Conservation (phyloP, 1,284 basidiomycete genomes). For the Stygiomarasmius scandens region DNA sequence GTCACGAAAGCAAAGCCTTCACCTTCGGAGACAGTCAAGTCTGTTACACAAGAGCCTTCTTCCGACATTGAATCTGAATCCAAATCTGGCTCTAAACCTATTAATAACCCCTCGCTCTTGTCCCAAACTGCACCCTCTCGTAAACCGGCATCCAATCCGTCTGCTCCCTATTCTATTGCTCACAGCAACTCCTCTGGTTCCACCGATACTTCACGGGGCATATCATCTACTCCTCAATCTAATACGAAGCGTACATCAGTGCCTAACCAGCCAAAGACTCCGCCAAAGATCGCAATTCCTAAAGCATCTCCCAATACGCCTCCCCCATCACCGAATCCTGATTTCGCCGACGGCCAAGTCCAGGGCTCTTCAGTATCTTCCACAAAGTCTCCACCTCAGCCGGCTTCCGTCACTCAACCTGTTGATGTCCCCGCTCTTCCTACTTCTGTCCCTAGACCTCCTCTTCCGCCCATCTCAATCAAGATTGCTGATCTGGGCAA, state of each 20-base stretch:
- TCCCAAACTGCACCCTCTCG: conserved; percentile 63
- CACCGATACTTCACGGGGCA: background rate
- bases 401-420: conserved; percentile 28
- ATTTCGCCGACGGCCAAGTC: conserved; percentile 11
- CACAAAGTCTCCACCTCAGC: conserved; percentile 7
- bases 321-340: conserved; percentile 12
- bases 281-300: background rate
- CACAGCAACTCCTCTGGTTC: background rate
- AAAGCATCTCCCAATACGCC: conserved; percentile 12
- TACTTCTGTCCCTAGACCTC: conserved; percentile 22
- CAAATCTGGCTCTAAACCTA: background rate
- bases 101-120: conserved; percentile 55
- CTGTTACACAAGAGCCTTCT: background rate
- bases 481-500: conserved; percentile 93
- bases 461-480: conserved; percentile 64
- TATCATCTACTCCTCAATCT: background rate
- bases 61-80: background rate
- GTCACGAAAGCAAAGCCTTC: conserved; percentile 43
- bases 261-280: background rate
- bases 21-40: conserved; percentile 28
- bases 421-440: conserved; percentile 17
- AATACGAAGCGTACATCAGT: background rate
- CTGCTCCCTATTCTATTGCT: conserved; percentile 9
- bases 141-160: conserved; percentile 27
- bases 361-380: conserved; percentile 13